Base-by-base conservation (phyloP, 208 protist genomes). In the Herpetomonas muscarum region DNA sequence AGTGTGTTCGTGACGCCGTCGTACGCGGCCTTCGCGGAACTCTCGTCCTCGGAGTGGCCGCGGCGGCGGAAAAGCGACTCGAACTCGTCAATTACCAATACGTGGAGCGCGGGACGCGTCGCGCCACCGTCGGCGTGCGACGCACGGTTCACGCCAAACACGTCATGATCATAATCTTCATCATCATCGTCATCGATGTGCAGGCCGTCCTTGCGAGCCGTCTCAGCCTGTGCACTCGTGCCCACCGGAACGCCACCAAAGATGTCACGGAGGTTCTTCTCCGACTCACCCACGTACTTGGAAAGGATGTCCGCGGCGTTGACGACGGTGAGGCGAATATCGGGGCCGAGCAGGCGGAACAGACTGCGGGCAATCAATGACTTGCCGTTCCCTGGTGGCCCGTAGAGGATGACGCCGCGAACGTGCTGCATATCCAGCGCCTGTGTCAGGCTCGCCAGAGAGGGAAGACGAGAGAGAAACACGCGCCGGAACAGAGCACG, bases 1-100 rank as follows among this genome's bases (percentile, higher is more conserved):
- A 98, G 71, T 57, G 99, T 98, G 76, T 99, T 99, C 2, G 99
- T 99, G 15, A 99, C 85, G n/a, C 94, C 97, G 79, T 99, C 98
- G 64, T 91, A 89, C 21, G 99, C 95, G 12, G 93, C 92, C 54
- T 86, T 79, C 3, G 87, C 87, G 37, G 98, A 98, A 28, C 98
- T 98, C 54, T 93, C 94, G 64, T 96, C 93, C 5, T 61, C 55
- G 22, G 64, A 69, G 19, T 81, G 74, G 25, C 97, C 97, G 51
- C 98, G 76, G 42, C 87, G 65, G 32, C 95, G 93, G 62, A 98
- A 99, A 61, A 99, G 98, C 13, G 98, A 96, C 65, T 99, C 98
- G 60, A 99, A 93, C 79, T 99, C 99, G 82, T 99, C 99, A 57
- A 99, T 98, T 48, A 99, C 98, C 46, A 99, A 97, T 17, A 99